Base-by-base conservation (phyloP, 1,139 yeast species). In the Lodderomyces jiufengensis region DNA sequence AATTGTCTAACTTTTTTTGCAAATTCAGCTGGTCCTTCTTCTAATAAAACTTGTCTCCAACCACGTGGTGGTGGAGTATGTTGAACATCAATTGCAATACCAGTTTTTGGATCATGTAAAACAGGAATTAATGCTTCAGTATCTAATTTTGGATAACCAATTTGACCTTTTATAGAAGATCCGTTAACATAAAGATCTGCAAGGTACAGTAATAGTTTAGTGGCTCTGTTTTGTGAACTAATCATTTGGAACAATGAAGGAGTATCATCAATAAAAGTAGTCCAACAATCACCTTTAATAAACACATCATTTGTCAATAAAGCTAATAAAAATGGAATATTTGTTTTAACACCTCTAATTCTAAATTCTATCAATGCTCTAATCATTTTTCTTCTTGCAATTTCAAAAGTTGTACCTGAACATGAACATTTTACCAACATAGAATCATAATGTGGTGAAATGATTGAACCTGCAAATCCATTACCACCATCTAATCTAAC, bases 401-500 rank as follows among this genome's bases (percentile, higher is more conserved):
- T 90, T 67, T 94, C 99, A 61, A 80, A 94, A 37, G 96, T 90
- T 25, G 97, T 84, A 42, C 98, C 98, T 21, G 95, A 80, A 60
- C 97, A 88, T 26, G 96, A 79, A 63, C 98, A 94, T 66, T 92
- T 92, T 47, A 92, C 98, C 75, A 92, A 76, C 97, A 92, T 86
- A 33, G 97, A 90, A 66, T 92, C 99, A 65, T 92, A 92, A 66
- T 88, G 96, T 33, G 99, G 98, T 24, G 96, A 83, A 49, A 92
- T 92, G 48, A 94, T 81, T 23, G 97, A 87, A 48, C 99, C 99
- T n/a, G 97, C 95, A 64, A 88, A 92, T 6, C 97, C 97, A 58
- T 92, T 92, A 66, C 98, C 98, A 70, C 98, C 99, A 59, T 92
- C 99, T 50, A 92, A 75, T 68, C 99, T 82, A 34, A 92, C 97